phyloP scores from a whole-genome alignment of 805 yeast species.

The Candida pseudofarinosa region DNA sequence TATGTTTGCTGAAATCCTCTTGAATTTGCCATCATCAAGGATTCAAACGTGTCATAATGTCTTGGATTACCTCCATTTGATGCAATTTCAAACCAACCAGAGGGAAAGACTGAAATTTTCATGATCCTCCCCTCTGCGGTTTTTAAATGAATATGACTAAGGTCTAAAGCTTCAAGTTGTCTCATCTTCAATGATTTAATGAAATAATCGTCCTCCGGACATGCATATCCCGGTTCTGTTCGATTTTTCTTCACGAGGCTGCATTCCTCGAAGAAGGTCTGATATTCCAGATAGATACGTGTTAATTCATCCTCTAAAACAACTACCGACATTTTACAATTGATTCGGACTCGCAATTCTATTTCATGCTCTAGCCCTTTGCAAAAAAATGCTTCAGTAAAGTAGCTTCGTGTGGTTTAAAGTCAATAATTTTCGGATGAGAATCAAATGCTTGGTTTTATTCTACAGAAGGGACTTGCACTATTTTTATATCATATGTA shows the following conservation, averaged over 20 bases:
- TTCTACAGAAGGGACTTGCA: neutral
- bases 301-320: constrained; percentile 13
- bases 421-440: neutral
- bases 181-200: constrained; percentile 1
- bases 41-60: constrained; percentile 28
- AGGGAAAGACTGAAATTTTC: constrained; percentile 19
- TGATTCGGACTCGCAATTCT: neutral
- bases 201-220: constrained; percentile 2
- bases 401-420: neutral
- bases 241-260: constrained; percentile 7
- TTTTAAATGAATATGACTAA: constrained; percentile 8
- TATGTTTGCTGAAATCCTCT: constrained; percentile 18
- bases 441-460: neutral
- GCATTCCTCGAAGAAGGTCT: constrained; percentile 15
- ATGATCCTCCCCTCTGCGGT: constrained; percentile 13
- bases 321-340: neutral
- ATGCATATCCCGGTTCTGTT: neutral
- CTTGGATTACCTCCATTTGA: neutral
- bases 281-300: constrained; percentile 18
- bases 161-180: neutral
- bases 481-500: constrained; percentile 19
- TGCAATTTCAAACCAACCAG: constrained; percentile 24
- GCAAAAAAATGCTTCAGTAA: no score
- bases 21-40: constrained; percentile 23
- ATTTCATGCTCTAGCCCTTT: no score